Base-by-base conservation (phyloP, 768 basidiomycete species). In the Tephrocybe sp. region DNA sequence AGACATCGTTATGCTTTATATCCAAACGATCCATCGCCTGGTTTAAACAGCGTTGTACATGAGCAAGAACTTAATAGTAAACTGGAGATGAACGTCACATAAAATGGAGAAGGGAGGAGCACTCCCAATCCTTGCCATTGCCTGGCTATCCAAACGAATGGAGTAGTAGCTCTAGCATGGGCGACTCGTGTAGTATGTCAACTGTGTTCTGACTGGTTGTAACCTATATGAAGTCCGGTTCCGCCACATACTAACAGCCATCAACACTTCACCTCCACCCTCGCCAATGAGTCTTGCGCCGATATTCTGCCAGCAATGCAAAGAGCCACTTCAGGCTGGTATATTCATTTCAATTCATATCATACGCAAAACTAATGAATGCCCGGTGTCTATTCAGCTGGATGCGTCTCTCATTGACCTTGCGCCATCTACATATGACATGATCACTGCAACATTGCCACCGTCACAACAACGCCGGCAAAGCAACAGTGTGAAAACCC, bases 341-440 rank as follows among this genome's bases (percentile, higher is more conserved):
- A 43, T n/a, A n/a, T n/a, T n/a, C n/a, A n/a, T n/a, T n/a, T 3
- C 16, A 49, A 16, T 33, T 38, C 34, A 25, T 13, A 36, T 34
- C 12, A 37, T 25, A 53, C 27, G n/a, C n/a, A n/a, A n/a, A n/a
- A n/a, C 40, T 40, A 23, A 54, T 21, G 21, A 10, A 21, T n/a
- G n/a, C n/a, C 22, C 30, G 11, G 16, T 25, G 13, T 22, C 19
- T 30, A 44, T 45, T 29, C 60, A 91, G 82, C 79, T 93, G 57
- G 94, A 97, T 73, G 86, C 84, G n/a, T 94, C 93, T n/a, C 74
- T 97, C 12, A 76, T 88, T 42, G 88, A 92, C 63, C 74, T 95
- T 47, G 82, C 88, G 4, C 91, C 88, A 18, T 89, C 92, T 12
- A 84, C 88, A 23, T 91, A 93, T 68, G 90, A 93, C 64, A 84